Evolutionary conservation across 805 yeast species (phyloP), one percentile per base, ranked within the genome.

Genomic region (Danielia oregonensis): DNA sequence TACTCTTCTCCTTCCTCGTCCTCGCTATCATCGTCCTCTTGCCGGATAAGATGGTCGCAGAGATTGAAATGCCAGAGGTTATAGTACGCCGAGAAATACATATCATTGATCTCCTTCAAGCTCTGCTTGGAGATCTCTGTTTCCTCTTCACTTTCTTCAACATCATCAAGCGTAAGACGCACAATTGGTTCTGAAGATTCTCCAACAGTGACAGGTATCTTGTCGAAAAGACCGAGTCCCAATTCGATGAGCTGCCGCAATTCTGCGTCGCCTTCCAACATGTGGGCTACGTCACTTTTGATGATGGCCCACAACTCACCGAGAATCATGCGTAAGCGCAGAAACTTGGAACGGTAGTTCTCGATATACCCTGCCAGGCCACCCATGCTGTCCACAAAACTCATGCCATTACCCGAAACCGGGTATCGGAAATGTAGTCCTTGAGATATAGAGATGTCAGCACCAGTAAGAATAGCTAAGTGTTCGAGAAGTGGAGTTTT

Each of bases 61-160:
- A 84, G 61, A 48, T 82, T 82, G 55, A 79, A 79, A 55, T 84
- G 86, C 94, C 94, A 84, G 37, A 80, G 68, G 48, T 79, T 79
- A 50, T 79, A 80, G 57, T 79, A 82, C 1, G 87, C 77, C 11
- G 74, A 65, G 51, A 78, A 76, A 45, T 79, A 76, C 25, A 72
- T 59, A 49, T 82, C 86, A 52, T 79, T 79, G 36, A 76, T 67
- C 38, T 64, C 66, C 51, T 73, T 62, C 16, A 59, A 49, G 16
- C 24, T 17, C 24, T 17, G 26, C 24, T 19, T 19, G 27, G 18
- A 11, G n/a, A 70, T 62, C 29, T 58, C 61, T 19, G 68, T 66
- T 14, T 37, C 40, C 17, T 60, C 59, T 27, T 65, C 42, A 11
- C 38, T 41, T 13, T 43, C 61, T 5, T 28, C 29, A 11, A 24